Evolutionary conservation across 495 filamentous ascomycete genomes (phyloP).

Genomic region (Evernia prunastri): DNA sequence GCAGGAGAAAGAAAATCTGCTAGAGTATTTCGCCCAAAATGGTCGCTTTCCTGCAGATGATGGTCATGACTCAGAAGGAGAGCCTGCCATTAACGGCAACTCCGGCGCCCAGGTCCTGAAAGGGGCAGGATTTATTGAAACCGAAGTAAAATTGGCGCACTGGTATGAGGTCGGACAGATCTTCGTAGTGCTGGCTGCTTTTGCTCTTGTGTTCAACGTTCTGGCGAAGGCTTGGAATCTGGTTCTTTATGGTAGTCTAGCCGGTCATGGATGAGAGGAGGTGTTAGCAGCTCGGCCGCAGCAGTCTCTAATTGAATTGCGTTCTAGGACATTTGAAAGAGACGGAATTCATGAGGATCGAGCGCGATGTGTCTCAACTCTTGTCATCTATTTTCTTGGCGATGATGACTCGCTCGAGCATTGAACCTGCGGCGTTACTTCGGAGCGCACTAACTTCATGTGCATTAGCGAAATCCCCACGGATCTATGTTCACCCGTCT

Average conservation of each 20-base stretch:
- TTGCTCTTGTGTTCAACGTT: slow-evolving; percentile 30
- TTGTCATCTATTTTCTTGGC: background rate
- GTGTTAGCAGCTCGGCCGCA: slow-evolving; percentile 2
- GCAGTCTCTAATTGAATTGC: background rate
- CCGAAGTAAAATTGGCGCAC: slow-evolving; percentile 46
- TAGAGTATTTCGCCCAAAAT: slow-evolving; percentile 51
- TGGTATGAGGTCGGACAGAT: slow-evolving; percentile 52
- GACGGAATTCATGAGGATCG: background rate
- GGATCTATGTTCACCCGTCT: background rate
- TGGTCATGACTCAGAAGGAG: slow-evolving; percentile 37
- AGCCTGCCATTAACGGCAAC: slow-evolving; percentile 31
- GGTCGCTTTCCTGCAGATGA: slow-evolving; percentile 57
- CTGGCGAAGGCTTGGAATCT: slow-evolving; percentile 29
- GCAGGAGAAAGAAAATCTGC: slow-evolving; percentile 56
- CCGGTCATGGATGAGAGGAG: slow-evolving; percentile 6
- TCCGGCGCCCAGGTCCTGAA: slow-evolving; percentile 28
- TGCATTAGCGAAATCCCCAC: background rate
- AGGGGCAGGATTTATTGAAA: slow-evolving; percentile 52
- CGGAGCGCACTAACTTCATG: background rate
- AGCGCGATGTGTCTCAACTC: background rate
- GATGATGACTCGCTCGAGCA: background rate
- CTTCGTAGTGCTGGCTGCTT: slow-evolving; percentile 42
- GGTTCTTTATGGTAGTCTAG: slow-evolving; percentile 16
- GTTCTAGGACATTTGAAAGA: slow-evolving; percentile 5
- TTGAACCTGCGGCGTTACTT: background rate